A percentile compares a stretch with the other conserved stretches of the same genome.
Evolutionary conservation across 345 rosid species (phyloP).

Genomic region (Gossypium sturtianum): DNA sequence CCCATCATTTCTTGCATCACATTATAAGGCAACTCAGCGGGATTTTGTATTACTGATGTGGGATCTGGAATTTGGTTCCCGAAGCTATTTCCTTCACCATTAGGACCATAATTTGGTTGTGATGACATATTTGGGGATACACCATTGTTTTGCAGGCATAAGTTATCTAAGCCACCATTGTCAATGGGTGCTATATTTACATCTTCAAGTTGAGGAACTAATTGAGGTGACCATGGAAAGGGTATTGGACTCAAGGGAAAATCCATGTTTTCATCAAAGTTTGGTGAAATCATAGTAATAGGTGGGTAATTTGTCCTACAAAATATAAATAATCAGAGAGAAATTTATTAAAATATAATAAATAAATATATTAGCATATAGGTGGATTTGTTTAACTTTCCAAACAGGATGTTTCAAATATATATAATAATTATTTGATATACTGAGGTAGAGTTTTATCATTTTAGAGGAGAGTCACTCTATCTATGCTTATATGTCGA

Average conservation of each 20-base stretch:
- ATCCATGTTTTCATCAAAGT: background rate
- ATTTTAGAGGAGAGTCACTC: too few relatives aligned
- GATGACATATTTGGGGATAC: background rate
- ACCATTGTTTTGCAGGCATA: background rate
- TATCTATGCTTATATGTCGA: too few relatives aligned
- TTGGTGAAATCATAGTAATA: background rate
- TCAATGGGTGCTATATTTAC: background rate
- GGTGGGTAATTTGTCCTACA: background rate
- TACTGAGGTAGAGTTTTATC: too few relatives aligned
- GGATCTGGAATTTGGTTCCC: background rate
- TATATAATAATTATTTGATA: too few relatives aligned
- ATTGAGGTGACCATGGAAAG: background rate
- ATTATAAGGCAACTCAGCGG: background rate
- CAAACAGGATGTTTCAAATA: too few relatives aligned
- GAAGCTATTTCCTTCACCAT: background rate
- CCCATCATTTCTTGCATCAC: background rate
- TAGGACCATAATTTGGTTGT: too few relatives aligned
- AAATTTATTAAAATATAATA: background rate
- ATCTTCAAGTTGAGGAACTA: background rate
- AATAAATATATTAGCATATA: background rate
- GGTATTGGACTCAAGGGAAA: background rate
- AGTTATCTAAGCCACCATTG: background rate
- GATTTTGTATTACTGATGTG: background rate
- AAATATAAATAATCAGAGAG: background rate
- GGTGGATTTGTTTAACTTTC: background rate